These are phyloP conservation scores for Trifolium subterraneum DNA, from an alignment of 306 rosid genomes.

Conservation along the genomic window DNA sequence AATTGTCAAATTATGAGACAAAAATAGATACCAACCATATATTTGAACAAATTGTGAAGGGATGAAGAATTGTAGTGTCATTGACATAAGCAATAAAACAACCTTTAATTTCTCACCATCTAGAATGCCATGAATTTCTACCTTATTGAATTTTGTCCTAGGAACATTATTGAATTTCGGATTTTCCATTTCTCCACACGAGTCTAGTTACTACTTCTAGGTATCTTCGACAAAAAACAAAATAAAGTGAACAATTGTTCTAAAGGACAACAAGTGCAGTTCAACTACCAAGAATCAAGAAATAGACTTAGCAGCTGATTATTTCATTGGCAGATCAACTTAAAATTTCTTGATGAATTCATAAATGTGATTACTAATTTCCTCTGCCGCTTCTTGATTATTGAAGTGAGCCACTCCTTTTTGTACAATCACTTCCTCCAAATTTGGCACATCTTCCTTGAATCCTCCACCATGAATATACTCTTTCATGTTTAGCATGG, in stretches of 20 bases:
- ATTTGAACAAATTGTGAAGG: conserved; percentile 63
- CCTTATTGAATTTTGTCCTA: too few relatives aligned
- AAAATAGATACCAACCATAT: conserved; percentile 62
- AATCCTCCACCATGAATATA: conserved; percentile 45
- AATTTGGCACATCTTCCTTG: conserved; percentile 48
- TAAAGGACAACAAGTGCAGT: not conserved
- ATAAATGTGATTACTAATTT: conserved; percentile 44
- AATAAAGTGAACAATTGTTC: too few relatives aligned
- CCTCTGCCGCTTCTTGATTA: conserved; percentile 47
- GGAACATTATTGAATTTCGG: too few relatives aligned
- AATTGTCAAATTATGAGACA: not conserved
- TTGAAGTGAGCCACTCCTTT: conserved; percentile 54
- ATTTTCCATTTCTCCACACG: too few relatives aligned
- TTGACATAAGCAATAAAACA: conserved; percentile 59
- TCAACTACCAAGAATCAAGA: not conserved
- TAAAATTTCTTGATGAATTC: conserved; percentile 43
- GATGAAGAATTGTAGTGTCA: conserved; percentile 61
- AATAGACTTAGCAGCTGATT: not conserved
- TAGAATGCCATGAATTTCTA: conserved; percentile 81
- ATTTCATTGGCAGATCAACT: not conserved
- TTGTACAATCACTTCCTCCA: conserved; percentile 51
- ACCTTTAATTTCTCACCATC: conserved; percentile 74
- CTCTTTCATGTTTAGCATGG: conserved; percentile 19
- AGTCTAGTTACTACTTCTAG: too few relatives aligned
- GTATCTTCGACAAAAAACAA: too few relatives aligned